A percentile compares a stretch with the other conserved stretches of the same genome.
phyloP scores from a whole-genome alignment of 2,329 filamentous ascomycete species.

The Scolecobasidium constrictum region DNA sequence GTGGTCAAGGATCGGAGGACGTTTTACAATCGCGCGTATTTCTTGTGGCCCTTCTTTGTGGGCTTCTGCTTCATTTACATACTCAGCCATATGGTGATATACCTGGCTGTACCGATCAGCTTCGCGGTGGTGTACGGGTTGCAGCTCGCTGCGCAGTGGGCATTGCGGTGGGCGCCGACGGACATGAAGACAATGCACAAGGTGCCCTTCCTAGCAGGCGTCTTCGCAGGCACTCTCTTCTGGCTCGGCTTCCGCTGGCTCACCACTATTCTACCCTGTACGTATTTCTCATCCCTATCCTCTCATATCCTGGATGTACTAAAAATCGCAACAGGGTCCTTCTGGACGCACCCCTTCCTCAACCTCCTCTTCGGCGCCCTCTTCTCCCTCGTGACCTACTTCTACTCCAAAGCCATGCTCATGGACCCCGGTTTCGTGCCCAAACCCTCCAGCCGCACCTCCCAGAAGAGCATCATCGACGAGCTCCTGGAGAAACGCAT shows the following conservation, averaged over 20 bases:
- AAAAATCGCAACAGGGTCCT: conserved; percentile 41
- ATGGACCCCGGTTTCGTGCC: conserved; percentile 89
- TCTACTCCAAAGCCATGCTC: conserved; percentile 77
- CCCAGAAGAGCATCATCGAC: conserved; percentile 82
- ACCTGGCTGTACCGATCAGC: conserved; percentile 62
- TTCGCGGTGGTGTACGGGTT: conserved; percentile 56
- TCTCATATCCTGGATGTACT: background rate
- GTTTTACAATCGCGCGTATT: conserved; percentile 78
- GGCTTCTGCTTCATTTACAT: conserved; percentile 62
- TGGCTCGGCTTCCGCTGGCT: conserved; percentile 70
- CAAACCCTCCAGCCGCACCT: conserved; percentile 76
- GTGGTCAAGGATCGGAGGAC: conserved; percentile 65
- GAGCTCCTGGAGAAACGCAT: conserved; percentile 76
- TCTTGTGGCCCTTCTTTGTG: conserved; percentile 75
- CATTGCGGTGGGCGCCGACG: conserved; percentile 70
- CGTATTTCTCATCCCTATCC: conserved; percentile 18
- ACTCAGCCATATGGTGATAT: conserved; percentile 63
- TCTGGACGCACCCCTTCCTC: conserved; percentile 54
- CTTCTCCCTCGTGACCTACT: conserved; percentile 63
- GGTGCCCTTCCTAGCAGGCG: conserved; percentile 90
- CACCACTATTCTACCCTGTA: conserved; percentile 61
- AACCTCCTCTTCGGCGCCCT: conserved; percentile 65
- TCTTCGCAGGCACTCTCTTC: conserved; percentile 81
- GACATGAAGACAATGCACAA: conserved; percentile 86
- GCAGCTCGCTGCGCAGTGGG: conserved; percentile 66